A percentile compares a stretch with the other conserved stretches of the same genome.
These are phyloP conservation scores for Boletus eberwhitei DNA, from an alignment of 768 basidiomycete genomes.

Conservation along the genomic window DNA sequence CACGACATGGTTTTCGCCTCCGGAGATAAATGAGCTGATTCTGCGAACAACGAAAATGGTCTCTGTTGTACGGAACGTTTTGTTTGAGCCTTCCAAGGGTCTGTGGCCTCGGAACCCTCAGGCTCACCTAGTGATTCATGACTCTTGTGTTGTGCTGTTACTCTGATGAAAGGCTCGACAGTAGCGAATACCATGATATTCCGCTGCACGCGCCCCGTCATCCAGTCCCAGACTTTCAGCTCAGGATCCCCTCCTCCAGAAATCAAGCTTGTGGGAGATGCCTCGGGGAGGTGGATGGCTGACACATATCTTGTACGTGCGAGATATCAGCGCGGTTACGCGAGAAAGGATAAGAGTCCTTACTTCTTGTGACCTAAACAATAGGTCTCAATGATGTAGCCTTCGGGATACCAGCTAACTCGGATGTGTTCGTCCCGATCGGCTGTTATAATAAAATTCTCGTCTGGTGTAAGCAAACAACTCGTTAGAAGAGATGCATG, in stretches of 20 bases:
- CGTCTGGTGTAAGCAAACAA: constrained; percentile 64
- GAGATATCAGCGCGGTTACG: background rate
- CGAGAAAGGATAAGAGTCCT: constrained; percentile 19
- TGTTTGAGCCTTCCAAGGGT: constrained; percentile 7
- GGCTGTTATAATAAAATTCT: constrained; percentile 77
- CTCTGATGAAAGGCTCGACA: constrained; percentile 46
- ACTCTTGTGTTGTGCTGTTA: constrained; percentile 32
- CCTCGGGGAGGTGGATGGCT: constrained; percentile 65
- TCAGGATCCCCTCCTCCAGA: constrained; percentile 86
- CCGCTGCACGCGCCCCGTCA: constrained; percentile 50
- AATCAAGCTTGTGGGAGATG: constrained; percentile 49
- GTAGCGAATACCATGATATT: constrained; percentile 50
- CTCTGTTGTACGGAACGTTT: constrained; percentile 27
- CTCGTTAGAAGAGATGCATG: constrained; percentile 84
- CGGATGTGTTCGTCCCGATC: constrained; percentile 97
- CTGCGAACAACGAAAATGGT: constrained; percentile 54
- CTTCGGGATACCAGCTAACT: constrained; percentile 84
- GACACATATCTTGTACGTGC: constrained; percentile 66
- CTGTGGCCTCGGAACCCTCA: constrained; percentile 9
- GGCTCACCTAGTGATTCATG: constrained; percentile 29
- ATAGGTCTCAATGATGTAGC: constrained; percentile 81
- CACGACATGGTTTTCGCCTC: constrained; percentile 41
- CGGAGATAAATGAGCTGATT: constrained; percentile 46
- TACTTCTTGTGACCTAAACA: constrained; percentile 84
- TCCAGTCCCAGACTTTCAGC: constrained; percentile 80